Evolutionary conservation across 2,329 filamentous ascomycete species (phyloP), one percentile per base, ranked within the genome.

Genomic region (Penicillium sp.): DNA sequence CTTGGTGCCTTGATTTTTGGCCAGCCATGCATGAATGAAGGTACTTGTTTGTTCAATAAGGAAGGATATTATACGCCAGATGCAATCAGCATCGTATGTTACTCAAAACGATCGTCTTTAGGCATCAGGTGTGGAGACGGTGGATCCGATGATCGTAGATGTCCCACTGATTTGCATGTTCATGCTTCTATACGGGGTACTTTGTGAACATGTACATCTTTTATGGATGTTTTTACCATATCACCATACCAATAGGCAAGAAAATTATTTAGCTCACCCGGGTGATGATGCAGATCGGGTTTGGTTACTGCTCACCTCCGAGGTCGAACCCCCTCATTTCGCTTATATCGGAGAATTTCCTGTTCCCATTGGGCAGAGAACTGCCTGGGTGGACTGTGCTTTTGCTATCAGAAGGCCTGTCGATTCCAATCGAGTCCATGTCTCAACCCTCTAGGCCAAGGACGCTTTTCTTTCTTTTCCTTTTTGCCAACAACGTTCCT

Each of bases 101-200:
- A 43, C 15, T 43, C 10, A 3, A 27, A n/a, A 42, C 13, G 21
- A 42, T 42, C 40, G 40, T 45, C 5, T 45, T 8, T n/a, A 27
- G 17, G 13, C 21, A 7, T 23, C n/a, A 10, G n/a, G 6, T 38
- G 54, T 56, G 54, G 54, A 19, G 38, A 38, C 13, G 4, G 54
- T 56, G 54, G 47, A 56, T 51, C 54, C 47, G 38, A 55, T 55
- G 47, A 55, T 55, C 50, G 25, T 45, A 33, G 29, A 51, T 53
- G 21, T 42, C 31, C 52, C 54, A 56, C 54, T 45, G 53, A 43
- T 43, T 43, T 25, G 6, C 46, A 23, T 6, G 7, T 6, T 15
- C 15, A 48, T 35, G 12, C 5, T 35, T 35, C 19, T 21, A 23
- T 48, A 25, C 6, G 25, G 25, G 1, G 25, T 25, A 31, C 29